Conservation (phyloP, 2,329 filamentous ascomycete genomes). For the Fusarium robinianum region DNA sequence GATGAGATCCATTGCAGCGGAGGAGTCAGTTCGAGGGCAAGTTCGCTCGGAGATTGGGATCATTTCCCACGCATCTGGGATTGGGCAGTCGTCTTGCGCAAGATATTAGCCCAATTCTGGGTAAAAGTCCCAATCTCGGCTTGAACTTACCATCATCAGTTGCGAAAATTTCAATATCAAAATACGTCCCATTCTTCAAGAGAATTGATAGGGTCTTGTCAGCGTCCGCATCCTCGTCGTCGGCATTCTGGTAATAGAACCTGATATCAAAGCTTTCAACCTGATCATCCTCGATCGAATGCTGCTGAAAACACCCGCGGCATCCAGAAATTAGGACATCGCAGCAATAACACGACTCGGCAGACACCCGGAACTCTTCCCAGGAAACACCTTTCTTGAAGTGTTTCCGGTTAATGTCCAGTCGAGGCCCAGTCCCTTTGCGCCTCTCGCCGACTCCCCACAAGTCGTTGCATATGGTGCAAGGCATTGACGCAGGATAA, state of each 20-base stretch:
- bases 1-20: neutral
- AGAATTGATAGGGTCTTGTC: constrained; percentile 1
- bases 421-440: neutral
- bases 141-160: neutral
- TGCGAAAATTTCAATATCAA: constrained; percentile 5
- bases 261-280: neutral
- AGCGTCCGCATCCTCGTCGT: neutral
- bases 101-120: neutral
- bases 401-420: neutral
- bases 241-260: constrained; percentile 1
- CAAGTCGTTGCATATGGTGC: constrained; percentile 3
- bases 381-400: neutral
- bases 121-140: neutral
- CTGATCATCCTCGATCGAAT: neutral
- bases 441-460: neutral
- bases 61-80: constrained; percentile 5
- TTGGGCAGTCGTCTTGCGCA: neutral
- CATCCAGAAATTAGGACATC: neutral
- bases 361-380: neutral
- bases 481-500: no score
- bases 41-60: constrained; percentile 2
- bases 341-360: constrained; percentile 1
- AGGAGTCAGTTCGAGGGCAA: neutral
- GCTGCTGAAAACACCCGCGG: neutral
- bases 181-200: constrained; percentile 1